A percentile compares a stretch with the other conserved stretches of the same genome.
These are phyloP conservation scores for Saturnispora sanitii DNA, from an alignment of 805 yeast genomes.

Conservation along the genomic window DNA sequence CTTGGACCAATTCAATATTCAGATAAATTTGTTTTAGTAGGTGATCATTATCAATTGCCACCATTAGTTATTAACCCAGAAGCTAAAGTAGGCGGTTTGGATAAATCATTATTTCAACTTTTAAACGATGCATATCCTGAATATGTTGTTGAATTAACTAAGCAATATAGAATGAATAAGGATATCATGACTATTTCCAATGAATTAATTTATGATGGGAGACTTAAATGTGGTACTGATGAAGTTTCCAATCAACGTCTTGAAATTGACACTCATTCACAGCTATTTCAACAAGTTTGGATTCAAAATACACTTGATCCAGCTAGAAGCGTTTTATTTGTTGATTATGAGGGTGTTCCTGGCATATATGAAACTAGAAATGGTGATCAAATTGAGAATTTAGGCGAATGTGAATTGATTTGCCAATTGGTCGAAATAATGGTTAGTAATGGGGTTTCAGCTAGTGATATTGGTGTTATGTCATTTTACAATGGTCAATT, in stretches of 20 bases:
- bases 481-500: slow-evolving; percentile 82
- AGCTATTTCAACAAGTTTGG: not conserved
- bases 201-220: slow-evolving; percentile 63
- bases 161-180: slow-evolving; percentile 86
- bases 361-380: slow-evolving; percentile 40
- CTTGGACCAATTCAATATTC: slow-evolving; percentile 78
- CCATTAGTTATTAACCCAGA: slow-evolving; percentile 68
- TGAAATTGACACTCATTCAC: not conserved
- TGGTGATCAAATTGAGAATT: slow-evolving; percentile 67
- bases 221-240: slow-evolving; percentile 65
- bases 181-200: slow-evolving; percentile 84
- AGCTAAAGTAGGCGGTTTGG: slow-evolving; percentile 58
- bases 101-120: slow-evolving; percentile 64
- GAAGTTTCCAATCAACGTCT: slow-evolving; percentile 48
- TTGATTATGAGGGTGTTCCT: slow-evolving; percentile 65
- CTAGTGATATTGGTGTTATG: slow-evolving; percentile 69
- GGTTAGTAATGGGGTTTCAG: slow-evolving; percentile 47
- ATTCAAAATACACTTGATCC: slow-evolving; percentile 38
- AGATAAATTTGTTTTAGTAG: slow-evolving; percentile 81
- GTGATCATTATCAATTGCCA: slow-evolving; percentile 90
- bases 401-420: slow-evolving; percentile 59
- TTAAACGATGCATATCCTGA: slow-evolving; percentile 66
- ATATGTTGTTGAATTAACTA: slow-evolving; percentile 63
- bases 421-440: slow-evolving; percentile 53
- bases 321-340: slow-evolving; percentile 55